phyloP scores from a whole-genome alignment of 768 basidiomycete genomes.

The Fistulinella prunicolor region DNA sequence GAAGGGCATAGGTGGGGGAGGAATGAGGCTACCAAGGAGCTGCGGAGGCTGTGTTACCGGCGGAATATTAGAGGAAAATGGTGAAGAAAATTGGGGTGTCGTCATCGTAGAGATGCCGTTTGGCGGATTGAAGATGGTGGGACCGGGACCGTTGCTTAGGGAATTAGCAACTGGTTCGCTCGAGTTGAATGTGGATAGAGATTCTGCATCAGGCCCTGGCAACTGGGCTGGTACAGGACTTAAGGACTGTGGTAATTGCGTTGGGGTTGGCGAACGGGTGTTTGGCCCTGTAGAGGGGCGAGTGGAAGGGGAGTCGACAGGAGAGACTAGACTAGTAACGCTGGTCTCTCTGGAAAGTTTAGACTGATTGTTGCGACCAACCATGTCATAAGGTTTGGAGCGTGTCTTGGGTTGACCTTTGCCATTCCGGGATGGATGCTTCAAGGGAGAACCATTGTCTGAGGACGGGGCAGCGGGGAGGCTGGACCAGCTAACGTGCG shows the following conservation, averaged over 20 bases:
- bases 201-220: constrained; percentile 4
- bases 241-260: constrained; percentile 16
- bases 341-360: constrained; percentile 59
- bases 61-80: constrained; percentile 17
- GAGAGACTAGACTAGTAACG: constrained; percentile 48
- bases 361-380: constrained; percentile 28
- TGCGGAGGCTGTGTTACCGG: constrained; percentile 19
- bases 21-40: constrained; percentile 17
- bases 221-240: constrained; percentile 13
- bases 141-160: constrained; percentile 2
- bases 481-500: constrained; percentile 53
- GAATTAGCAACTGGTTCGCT: constrained; percentile 12
- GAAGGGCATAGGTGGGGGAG: constrained; percentile 49
- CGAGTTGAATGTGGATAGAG: constrained; percentile 2
- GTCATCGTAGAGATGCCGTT: constrained; percentile 14
- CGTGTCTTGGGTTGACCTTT: constrained; percentile 54
- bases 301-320: constrained; percentile 43
- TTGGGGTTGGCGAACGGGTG: constrained; percentile 32
- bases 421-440: constrained; percentile 43
- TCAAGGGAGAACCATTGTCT: constrained; percentile 43
- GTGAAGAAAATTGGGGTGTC: constrained; percentile 15
- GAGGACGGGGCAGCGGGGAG: constrained; percentile 17
- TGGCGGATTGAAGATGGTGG: constrained; percentile 15
- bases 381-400: constrained; percentile 66
- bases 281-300: constrained; percentile 32